Conservation (phyloP, 108 stramenopile genomes). For the Seminavis robusta region DNA sequence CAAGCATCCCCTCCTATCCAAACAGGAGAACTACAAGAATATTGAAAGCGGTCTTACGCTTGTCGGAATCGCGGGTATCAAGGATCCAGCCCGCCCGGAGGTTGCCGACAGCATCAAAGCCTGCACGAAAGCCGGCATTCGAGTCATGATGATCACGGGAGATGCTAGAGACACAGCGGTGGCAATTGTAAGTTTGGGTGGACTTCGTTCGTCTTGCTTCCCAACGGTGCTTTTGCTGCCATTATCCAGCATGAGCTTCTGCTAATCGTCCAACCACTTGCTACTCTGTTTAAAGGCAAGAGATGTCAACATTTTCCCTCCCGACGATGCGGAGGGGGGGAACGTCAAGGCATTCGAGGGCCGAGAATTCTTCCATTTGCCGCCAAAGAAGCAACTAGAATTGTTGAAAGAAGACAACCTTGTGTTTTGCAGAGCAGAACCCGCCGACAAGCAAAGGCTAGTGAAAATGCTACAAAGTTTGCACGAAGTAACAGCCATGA, state of each 20-base stretch:
- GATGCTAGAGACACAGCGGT: constrained; percentile 96
- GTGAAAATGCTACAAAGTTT: constrained; percentile 92
- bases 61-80: constrained; percentile 94
- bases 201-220: constrained; percentile 26
- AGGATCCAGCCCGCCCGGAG: constrained; percentile 97
- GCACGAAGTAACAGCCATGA: constrained; percentile 97
- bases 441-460: constrained; percentile 95
- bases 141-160: constrained; percentile 99
- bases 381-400: constrained; percentile 61
- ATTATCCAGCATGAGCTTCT: neutral
- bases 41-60: constrained; percentile 94
- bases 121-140: constrained; percentile 92
- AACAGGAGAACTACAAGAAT: constrained; percentile 75
- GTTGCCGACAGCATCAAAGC: constrained; percentile 88
- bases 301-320: constrained; percentile 73
- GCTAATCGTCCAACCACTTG: constrained; percentile 7
- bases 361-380: constrained; percentile 78
- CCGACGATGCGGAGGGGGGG: constrained; percentile 17
- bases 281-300: too few species aligned
- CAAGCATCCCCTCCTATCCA: constrained; percentile 59
- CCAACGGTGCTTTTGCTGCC: neutral
- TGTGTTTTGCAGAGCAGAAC: constrained; percentile 97
- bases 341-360: constrained; percentile 77
- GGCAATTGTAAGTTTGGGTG: constrained; percentile 54
- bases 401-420: constrained; percentile 77